Base-by-base conservation (phyloP, 2,329 filamentous ascomycete species). In the Hypoxylon sp. region DNA sequence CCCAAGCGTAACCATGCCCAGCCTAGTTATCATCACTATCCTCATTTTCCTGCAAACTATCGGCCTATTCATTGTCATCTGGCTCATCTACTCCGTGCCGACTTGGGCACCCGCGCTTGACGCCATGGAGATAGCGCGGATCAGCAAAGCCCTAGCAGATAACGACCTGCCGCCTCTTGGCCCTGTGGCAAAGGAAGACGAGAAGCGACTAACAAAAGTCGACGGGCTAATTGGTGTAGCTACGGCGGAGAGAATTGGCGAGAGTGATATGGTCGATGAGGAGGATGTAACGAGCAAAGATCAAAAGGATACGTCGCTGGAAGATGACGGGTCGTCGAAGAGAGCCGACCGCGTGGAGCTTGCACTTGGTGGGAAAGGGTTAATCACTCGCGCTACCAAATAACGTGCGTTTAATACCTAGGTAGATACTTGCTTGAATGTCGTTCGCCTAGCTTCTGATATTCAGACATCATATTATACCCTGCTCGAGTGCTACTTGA, bases 61-160 rank as follows among this genome's bases (percentile, higher is more conserved):
- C 6, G 57, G 61, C 7, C 26, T 68, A 9, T 14, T 30, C 4
- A n/a, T 55, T 38, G 20, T 68, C 5, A 24, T 28, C 3, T 30
- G 55, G 52, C 33, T 52, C 5, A 68, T 65, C 40, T 68, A 68
- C 48, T 56, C 55, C 3, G 40, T 68, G 56, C 65, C 65, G 12
- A 58, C 65, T 12, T 65, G 65, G 61, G 50, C 61, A 2, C 24
- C 61, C 2, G 48, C 61, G 16, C 48, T 68, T 11, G 61, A 65
- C 20, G 52, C 61, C 5, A 30, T 53, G 45, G 52, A 60, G 36
- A 32, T 62, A 14, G 57, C 61, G 2, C 56, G 57, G 14, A 68
- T 65, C 18, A 57, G 52, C 9, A 60, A 57, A 28, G 52, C 61
- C 6, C n/a, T 68, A 28, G 26, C 6, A 22, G 65, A 62, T 33